These are phyloP conservation scores for Madurella mycetomatis DNA, from an alignment of 2,329 filamentous ascomycete species.

Conservation along the genomic window DNA sequence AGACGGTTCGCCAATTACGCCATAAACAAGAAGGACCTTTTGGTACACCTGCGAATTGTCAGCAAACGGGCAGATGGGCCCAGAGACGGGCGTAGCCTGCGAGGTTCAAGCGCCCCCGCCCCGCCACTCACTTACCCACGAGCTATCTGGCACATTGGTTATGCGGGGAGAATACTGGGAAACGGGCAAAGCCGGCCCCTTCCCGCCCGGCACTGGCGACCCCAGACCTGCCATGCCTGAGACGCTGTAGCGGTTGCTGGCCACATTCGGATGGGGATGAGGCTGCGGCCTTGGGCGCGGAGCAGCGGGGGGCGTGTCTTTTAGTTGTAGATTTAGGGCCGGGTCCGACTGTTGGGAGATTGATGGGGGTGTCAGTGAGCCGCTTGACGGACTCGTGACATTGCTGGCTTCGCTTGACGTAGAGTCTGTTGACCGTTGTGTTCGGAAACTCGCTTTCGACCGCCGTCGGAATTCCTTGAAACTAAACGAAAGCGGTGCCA, in stretches of 20 bases:
- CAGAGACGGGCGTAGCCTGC: too few species aligned
- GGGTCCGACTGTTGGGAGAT: conserved; percentile 62
- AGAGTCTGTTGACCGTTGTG: conserved; percentile 58
- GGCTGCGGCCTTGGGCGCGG: conserved; percentile 35
- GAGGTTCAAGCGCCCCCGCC: neutral
- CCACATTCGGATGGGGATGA: conserved; percentile 33
- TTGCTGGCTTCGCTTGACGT: conserved; percentile 58
- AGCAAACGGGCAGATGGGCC: conserved; percentile 11
- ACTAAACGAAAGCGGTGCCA: conserved; percentile 63
- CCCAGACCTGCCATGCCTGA: conserved; percentile 60
- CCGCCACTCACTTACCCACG: conserved; percentile 62
- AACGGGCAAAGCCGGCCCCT: conserved; percentile 51
- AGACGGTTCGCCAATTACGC: conserved; percentile 70
- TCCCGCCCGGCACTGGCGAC: conserved; percentile 50
- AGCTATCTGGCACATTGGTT: conserved; percentile 71
- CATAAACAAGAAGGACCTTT: conserved; percentile 78
- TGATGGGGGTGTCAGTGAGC: conserved; percentile 71
- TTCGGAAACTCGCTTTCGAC: conserved; percentile 70
- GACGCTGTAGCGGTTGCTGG: conserved; percentile 58
- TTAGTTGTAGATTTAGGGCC: conserved; percentile 58
- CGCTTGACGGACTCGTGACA: conserved; percentile 60
- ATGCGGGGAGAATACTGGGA: conserved; percentile 80
- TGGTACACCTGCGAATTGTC: conserved; percentile 68
- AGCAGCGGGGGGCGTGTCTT: conserved; percentile 37
- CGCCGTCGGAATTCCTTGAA: conserved; percentile 69